Evolutionary conservation across 2,329 filamentous ascomycete genomes (phyloP).

Genomic region (Mycosphaerella sp.): DNA sequence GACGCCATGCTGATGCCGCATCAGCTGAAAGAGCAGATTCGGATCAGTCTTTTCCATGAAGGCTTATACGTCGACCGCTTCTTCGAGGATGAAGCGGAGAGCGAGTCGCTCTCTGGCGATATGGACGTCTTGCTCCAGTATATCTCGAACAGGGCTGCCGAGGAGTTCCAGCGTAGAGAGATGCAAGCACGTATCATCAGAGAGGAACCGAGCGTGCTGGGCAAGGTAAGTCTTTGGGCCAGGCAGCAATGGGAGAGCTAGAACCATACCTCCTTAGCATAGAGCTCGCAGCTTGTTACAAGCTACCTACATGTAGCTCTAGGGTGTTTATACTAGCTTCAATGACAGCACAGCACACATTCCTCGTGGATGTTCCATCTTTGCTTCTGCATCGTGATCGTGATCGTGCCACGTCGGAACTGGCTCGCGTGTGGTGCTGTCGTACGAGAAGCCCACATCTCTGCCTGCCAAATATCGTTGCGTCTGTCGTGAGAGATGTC

Average conservation of each 20-base stretch:
- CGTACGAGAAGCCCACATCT: background rate
- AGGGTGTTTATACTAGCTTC: background rate
- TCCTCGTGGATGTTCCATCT: background rate
- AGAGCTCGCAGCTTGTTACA: no score
- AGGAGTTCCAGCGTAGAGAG: conserved; percentile 8
- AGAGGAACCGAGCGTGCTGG: background rate
- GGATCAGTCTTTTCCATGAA: conserved; percentile 2
- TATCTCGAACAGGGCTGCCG: conserved; percentile 4
- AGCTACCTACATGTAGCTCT: no score
- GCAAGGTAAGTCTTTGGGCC: conserved; percentile 3
- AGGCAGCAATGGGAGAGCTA: conserved; percentile 1
- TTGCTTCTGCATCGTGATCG: background rate
- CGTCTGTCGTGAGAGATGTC: no score
- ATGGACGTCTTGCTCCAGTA: conserved; percentile 13
- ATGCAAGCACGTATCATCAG: background rate
- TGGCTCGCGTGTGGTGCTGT: background rate
- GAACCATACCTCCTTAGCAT: no score
- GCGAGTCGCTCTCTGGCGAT: conserved; percentile 6
- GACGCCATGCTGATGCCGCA: conserved; percentile 10
- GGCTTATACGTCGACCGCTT: conserved; percentile 1
- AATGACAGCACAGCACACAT: background rate
- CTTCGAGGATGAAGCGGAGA: conserved; percentile 5
- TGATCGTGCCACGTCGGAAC: background rate
- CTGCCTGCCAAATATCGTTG: background rate
- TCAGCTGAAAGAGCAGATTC: conserved; percentile 4